These are phyloP conservation scores for Pichia sp. DNA, from an alignment of 1,139 yeast species.

Conservation along the genomic window DNA sequence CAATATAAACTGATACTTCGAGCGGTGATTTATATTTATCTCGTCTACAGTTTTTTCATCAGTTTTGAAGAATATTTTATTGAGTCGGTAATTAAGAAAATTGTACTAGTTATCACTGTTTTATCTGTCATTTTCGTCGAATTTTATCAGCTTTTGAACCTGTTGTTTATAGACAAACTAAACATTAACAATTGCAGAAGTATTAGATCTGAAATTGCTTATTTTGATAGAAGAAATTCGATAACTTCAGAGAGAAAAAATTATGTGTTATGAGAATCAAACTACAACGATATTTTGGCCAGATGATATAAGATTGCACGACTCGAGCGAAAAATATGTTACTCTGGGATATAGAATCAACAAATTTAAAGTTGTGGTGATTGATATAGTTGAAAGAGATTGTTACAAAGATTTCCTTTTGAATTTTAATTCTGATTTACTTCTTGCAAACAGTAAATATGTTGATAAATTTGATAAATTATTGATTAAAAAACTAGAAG, in stretches of 20 bases:
- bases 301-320: conserved; percentile 14
- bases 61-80: too few species aligned
- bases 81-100: too few species aligned
- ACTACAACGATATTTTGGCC: conserved; percentile 21
- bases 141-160: too few species aligned
- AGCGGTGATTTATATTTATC: too few species aligned
- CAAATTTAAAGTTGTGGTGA: conserved; percentile 15
- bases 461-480: conserved; percentile 11
- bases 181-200: not conserved
- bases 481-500: conserved; percentile 15
- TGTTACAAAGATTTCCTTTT: not conserved
- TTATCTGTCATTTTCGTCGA: too few species aligned
- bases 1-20: too few species aligned
- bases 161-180: too few species aligned
- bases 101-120: too few species aligned
- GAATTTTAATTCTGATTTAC: not conserved
- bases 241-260: not conserved
- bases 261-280: not conserved
- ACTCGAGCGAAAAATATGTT: conserved; percentile 8
- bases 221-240: conserved; percentile 10
- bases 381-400: conserved; percentile 15
- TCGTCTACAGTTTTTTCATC: too few species aligned
- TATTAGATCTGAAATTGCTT: not conserved
- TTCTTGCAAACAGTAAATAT: conserved; percentile 1
- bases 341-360: conserved; percentile 21